Evolutionary conservation across 495 filamentous ascomycete genomes (phyloP), one percentile per base, ranked within the genome.

Genomic region (Corynascus novoguineensis): DNA sequence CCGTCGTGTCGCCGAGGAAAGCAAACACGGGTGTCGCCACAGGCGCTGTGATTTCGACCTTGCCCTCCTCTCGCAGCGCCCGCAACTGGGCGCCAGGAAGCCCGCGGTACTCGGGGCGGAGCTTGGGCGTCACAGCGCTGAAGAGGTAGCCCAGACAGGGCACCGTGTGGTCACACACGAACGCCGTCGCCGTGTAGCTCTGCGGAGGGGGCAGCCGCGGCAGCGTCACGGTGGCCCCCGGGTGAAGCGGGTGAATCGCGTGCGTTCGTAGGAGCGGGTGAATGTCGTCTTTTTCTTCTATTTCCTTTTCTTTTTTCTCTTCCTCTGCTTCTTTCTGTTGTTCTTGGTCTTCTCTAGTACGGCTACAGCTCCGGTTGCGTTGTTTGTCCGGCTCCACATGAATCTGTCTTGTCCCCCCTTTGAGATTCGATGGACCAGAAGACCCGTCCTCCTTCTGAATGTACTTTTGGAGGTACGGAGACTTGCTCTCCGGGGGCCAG

Each of bases 61-160:
- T 48, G 3, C 5, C 53, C 44, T 38, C 14, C 17, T 66, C 28
- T 14, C 66, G 60, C 11, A 71, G 58, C 0, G 29, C 17, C 19
- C 60, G 55, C 14, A 74, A 53, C 32, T 68, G 67, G 0, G 57
- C 19, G 1, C 63, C 63, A 1, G 61, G 5, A 2, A 64, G 55
- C 1, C 31, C 24, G 0, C 42, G 32, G 44, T 60, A 71, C 41
- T 68, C 62, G 1, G 65, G 59, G 11, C 47, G 49, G 8, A 74
- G 67, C 25, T 63, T 65, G 21, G 46, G 56, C 0, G 67, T 71
- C 1, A 59, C 64, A 5, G 52, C 45, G 47, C 35, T 37, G 57
- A 74, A 74, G 59, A 74, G 56, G 55, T 74, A 74, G 22, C 71
- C 71, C 0, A 74, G 29, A 46, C 67, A 71, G n/a, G 71, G 70